These are phyloP conservation scores for Agapanthus africanus DNA, from an alignment of 106 monocot genomes.

Conservation along the genomic window DNA sequence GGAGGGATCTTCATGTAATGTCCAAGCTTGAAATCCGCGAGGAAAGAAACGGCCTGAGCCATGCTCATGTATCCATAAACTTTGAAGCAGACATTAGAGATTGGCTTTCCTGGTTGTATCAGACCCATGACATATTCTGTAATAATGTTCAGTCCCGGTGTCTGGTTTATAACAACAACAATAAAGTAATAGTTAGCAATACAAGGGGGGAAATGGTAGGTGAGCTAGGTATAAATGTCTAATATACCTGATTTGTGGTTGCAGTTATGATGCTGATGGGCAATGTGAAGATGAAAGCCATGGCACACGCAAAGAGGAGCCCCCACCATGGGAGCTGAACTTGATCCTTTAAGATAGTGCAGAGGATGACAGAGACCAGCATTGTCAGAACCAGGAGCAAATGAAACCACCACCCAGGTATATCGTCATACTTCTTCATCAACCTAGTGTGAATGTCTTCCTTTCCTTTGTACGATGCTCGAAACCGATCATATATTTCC, in stretches of 20 bases:
- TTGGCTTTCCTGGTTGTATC: constrained; percentile 73
- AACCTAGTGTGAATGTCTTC: constrained; percentile 77
- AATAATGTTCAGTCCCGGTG: constrained; percentile 87
- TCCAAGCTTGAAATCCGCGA: constrained; percentile 19
- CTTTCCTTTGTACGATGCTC: constrained; percentile 67
- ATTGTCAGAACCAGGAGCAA: constrained; percentile 32
- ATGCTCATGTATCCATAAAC: constrained; percentile 98
- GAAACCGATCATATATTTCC: constrained; percentile 71
- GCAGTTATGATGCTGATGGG: constrained; percentile 96
- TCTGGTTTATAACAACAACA: constrained; percentile 26
- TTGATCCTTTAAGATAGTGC: constrained; percentile 59
- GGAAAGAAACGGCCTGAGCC: constrained; percentile 87
- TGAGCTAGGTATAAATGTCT: background rate
- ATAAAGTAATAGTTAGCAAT: constrained; percentile 5
- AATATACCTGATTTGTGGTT: constrained; percentile 84
- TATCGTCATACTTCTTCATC: constrained; percentile 80
- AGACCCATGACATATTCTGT: constrained; percentile 91
- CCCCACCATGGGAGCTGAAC: constrained; percentile 96
- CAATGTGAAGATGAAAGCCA: constrained; percentile 89
- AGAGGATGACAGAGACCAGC: constrained; percentile 53
- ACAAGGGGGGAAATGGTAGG: background rate
- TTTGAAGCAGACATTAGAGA: constrained; percentile 92
- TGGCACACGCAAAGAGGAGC: constrained; percentile 70
- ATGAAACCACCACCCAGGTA: constrained; percentile 90
- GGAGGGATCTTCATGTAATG: constrained; percentile 26